Evolutionary conservation across 2,329 filamentous ascomycete genomes (phyloP).

Genomic region (Cladobotryum mycophilum): DNA sequence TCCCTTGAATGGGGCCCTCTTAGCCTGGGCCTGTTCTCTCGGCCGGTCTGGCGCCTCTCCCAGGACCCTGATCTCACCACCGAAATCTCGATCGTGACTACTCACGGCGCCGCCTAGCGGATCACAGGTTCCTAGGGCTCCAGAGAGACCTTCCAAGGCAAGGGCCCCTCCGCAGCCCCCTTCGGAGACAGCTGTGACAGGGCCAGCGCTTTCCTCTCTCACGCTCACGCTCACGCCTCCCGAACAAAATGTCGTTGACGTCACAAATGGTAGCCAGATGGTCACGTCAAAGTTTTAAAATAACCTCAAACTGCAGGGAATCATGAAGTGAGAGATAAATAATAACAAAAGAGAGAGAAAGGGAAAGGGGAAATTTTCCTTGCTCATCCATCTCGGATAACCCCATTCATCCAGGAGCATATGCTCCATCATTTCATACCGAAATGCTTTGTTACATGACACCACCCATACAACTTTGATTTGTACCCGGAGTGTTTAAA

Average conservation of each 20-base stretch:
- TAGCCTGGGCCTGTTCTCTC: background rate
- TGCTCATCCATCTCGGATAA: no score
- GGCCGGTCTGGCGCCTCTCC: background rate
- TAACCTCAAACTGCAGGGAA: background rate
- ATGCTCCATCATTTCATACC: no score
- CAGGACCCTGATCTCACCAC: slow-evolving; percentile 24
- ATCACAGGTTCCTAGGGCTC: slow-evolving; percentile 2
- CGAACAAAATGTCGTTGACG: slow-evolving; percentile 16
- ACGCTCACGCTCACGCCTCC: no score
- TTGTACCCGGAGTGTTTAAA: no score
- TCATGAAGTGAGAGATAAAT: background rate
- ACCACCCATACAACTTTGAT: no score
- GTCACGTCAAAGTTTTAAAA: slow-evolving; percentile 8
- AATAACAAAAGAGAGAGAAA: background rate
- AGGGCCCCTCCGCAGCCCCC: no score
- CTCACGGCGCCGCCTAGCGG: slow-evolving; percentile 13
- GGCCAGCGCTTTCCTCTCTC: no score
- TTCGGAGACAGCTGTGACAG: no score
- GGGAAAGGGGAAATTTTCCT: background rate
- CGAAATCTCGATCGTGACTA: slow-evolving; percentile 25
- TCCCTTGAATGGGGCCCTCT: background rate
- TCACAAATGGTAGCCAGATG: slow-evolving; percentile 13
- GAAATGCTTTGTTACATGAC: no score
- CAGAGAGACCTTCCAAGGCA: no score
- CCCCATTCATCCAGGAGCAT: no score